These are phyloP conservation scores for Brettanomyces naardenensis DNA, from an alignment of 805 yeast species.

Conservation along the genomic window DNA sequence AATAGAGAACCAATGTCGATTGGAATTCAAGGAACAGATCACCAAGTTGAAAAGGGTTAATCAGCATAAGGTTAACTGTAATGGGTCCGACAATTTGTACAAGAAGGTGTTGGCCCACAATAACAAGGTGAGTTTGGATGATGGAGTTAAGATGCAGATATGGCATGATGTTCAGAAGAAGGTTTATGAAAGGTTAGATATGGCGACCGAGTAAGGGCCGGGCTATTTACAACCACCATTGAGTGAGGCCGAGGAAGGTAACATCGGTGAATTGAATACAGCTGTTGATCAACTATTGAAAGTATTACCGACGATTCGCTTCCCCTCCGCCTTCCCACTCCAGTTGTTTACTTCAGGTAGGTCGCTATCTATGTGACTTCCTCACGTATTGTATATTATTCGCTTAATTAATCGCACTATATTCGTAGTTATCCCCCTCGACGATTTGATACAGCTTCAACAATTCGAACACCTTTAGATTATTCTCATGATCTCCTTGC, in stretches of 20 bases:
- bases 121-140: constrained; percentile 14
- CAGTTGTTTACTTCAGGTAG: background rate
- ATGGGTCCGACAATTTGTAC: constrained; percentile 11
- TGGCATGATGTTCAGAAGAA: constrained; percentile 60
- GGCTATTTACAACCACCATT: too few relatives aligned
- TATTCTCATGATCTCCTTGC: constrained; percentile 3
- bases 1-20: constrained; percentile 64
- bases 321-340: background rate
- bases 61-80: constrained; percentile 9
- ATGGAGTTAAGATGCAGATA: constrained; percentile 47
- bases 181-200: constrained; percentile 49
- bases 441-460: constrained; percentile 23
- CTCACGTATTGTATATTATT: background rate
- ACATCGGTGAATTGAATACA: background rate
- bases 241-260: constrained; percentile 18
- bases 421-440: background rate
- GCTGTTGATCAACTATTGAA: too few relatives aligned
- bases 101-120: constrained; percentile 20
- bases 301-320: too few relatives aligned
- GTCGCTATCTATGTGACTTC: background rate
- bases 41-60: constrained; percentile 35
- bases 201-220: too few relatives aligned
- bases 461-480: constrained; percentile 21
- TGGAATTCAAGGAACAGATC: constrained; percentile 50
- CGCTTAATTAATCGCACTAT: background rate